These are phyloP conservation scores for Quercus rubra DNA, from an alignment of 306 rosid genomes.

Conservation along the genomic window DNA sequence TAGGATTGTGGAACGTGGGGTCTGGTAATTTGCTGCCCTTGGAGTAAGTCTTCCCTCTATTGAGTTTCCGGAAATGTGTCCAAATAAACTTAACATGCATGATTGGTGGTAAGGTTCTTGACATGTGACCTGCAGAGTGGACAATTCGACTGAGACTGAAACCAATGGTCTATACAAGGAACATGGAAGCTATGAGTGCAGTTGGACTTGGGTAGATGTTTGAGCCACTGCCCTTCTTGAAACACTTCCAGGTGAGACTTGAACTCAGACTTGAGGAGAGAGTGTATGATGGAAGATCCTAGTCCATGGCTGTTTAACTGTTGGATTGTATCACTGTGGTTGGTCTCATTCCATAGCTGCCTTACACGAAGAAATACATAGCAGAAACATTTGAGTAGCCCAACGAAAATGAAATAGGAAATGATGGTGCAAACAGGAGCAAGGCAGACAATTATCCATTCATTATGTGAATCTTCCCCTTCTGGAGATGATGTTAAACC, in stretches of 20 bases:
- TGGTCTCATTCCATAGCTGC: conserved; percentile 12
- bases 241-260: conserved; percentile 53
- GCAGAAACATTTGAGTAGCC: conserved; percentile 2
- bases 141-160: conserved; percentile 45
- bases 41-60: conserved; percentile 21
- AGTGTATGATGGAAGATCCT: conserved; percentile 7
- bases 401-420: conserved; percentile 12
- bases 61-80: background rate
- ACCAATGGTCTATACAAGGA: conserved; percentile 53
- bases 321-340: conserved; percentile 18
- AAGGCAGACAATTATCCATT: background rate
- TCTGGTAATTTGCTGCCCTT: conserved; percentile 19
- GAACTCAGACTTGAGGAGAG: conserved; percentile 39
- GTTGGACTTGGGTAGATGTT: conserved; percentile 24
- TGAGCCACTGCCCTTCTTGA: conserved; percentile 54
- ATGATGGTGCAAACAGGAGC: conserved; percentile 7
- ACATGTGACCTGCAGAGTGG: conserved; percentile 54
- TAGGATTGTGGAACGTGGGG: conserved; percentile 2
- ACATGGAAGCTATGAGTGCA: conserved; percentile 49
- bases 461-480: background rate
- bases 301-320: conserved; percentile 39
- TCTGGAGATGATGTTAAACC: no score
- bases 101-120: background rate
- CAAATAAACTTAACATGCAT: background rate
- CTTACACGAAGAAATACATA: background rate